Percentiles rank a stretch among this genome's conserved stretches.
These are phyloP conservation scores for Acanthamoeba castellanii DNA, from an alignment of 208 protist genomes.

Conservation along the genomic window DNA sequence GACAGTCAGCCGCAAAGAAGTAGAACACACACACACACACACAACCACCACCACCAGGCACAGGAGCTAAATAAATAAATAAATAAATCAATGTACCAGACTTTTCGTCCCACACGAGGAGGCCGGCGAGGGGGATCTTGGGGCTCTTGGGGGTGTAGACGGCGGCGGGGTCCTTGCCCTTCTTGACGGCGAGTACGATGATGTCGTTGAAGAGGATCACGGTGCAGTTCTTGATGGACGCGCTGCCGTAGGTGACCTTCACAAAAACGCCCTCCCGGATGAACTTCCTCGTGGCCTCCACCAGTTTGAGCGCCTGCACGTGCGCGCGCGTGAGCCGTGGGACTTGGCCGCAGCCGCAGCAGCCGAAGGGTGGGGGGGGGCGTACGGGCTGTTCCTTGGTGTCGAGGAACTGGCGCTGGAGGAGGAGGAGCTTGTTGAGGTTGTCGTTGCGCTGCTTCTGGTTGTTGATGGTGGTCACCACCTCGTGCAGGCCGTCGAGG, in stretches of 20 bases:
- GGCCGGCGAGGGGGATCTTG: slow-evolving; percentile 1
- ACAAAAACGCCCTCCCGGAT: background rate
- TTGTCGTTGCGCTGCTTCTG: slow-evolving; percentile 21
- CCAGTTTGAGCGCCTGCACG: background rate
- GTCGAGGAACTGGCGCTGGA: slow-evolving; percentile 10
- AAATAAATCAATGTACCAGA: background rate
- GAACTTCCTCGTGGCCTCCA: background rate
- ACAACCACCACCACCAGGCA: background rate
- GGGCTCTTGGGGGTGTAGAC: slow-evolving; percentile 2
- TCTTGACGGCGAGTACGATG: background rate
- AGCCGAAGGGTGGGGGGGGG: background rate
- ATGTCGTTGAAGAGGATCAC: slow-evolving; percentile 60
- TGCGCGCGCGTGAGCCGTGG: background rate
- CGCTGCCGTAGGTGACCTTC: background rate
- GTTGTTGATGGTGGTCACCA: slow-evolving; percentile 40
- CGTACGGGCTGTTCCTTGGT: background rate
- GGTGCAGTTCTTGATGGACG: slow-evolving; percentile 31
- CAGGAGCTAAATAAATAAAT: background rate
- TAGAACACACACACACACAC: too few relatives aligned
- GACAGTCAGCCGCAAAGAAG: too few relatives aligned
- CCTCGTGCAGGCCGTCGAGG: background rate
- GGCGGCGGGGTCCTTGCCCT: background rate
- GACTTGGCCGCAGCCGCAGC: too few relatives aligned
- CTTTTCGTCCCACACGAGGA: slow-evolving; percentile 27
- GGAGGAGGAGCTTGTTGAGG: slow-evolving; percentile 15